Evolutionary conservation across 805 yeast species (phyloP).

Genomic region (Barnettozyma botsteinii): DNA sequence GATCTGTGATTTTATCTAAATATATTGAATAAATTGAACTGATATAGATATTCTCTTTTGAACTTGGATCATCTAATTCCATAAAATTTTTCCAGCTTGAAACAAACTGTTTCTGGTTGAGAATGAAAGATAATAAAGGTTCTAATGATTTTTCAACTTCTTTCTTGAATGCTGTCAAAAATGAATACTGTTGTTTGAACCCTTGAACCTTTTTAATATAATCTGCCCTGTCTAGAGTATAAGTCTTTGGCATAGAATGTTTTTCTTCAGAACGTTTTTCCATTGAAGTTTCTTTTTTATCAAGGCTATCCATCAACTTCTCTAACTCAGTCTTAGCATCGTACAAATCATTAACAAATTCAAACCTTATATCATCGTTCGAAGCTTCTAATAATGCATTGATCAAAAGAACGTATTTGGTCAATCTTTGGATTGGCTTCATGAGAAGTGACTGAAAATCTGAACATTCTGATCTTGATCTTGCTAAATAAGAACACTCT

Average conservation of each 20-base stretch:
- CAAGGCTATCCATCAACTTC: constrained; percentile 11
- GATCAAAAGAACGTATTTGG: constrained; percentile 19
- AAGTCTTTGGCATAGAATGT: background rate
- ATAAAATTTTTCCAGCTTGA: constrained; percentile 27
- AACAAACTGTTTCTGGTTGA: constrained; percentile 16
- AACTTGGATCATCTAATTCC: constrained; percentile 21
- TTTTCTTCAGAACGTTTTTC: background rate
- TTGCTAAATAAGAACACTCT: constrained; percentile 26
- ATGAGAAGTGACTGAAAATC: constrained; percentile 28
- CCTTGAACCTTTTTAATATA: constrained; percentile 3
- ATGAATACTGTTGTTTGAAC: constrained; percentile 9
- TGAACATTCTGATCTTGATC: constrained; percentile 21
- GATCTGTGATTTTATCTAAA: constrained; percentile 22
- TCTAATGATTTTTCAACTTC: constrained; percentile 13
- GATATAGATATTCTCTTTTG: constrained; percentile 17
- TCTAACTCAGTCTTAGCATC: constrained; percentile 17
- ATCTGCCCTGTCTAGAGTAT: constrained; percentile 4
- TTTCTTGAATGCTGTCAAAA: constrained; percentile 18
- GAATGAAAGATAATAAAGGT: constrained; percentile 9
- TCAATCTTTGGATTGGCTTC: constrained; percentile 29
- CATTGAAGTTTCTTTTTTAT: background rate
- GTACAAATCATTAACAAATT: constrained; percentile 12
- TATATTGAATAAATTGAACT: constrained; percentile 27
- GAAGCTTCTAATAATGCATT: constrained; percentile 14
- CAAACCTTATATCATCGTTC: constrained; percentile 7